Evolutionary conservation across 2,329 filamentous ascomycete genomes (phyloP), one percentile per base, ranked within the genome.

Genomic region (Geosmithia morbida): DNA sequence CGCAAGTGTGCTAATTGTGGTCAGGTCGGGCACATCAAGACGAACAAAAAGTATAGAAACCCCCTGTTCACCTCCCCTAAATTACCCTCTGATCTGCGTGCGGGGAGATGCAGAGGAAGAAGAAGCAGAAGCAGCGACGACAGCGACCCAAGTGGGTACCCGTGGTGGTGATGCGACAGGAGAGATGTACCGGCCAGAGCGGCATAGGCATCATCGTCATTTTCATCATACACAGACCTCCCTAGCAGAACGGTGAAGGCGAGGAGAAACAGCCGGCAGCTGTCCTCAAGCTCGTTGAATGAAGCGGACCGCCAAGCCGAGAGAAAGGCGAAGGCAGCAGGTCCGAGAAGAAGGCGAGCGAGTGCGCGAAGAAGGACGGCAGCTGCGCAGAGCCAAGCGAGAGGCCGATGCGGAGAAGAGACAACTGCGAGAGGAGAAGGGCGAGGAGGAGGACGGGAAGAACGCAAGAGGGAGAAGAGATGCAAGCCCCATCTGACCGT

Each of bases 1-100:
- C 77, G 94, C 57, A 97, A 97, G 69, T 98, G 92, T 67, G 92
- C 92, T 54, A 97, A 96, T 65, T 98, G 92, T 67, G 92, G 92
- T 46, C 85, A 92, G 63, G 85, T 94, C 48, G 92, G 92, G 30
- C 92, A 98, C 60, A 98, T 98, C 72, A 96, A 96, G 67, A 97
- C 90, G 44, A 97, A 97, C 72, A 94, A 96, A 70, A 97, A 96
- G 87, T 92, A 77, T 67, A 73, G 65, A 47, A 14, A 26, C 41
- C 29, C 54, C 51, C 41, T 48, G 49, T 49, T 57, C 57, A 51
- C 60, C 58, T 50, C 54, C 59, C 53, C 53, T 57, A 52, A 49
- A 43, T 48, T 50, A 41, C 47, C 54, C 22, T 65, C 62, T 58
- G 60, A 64, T 59, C 63, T 61, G n/a, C n/a, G 61, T 63, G 53